These are phyloP conservation scores for Domatiomyces globalis DNA, from an alignment of 2,329 filamentous ascomycete species.

Conservation along the genomic window DNA sequence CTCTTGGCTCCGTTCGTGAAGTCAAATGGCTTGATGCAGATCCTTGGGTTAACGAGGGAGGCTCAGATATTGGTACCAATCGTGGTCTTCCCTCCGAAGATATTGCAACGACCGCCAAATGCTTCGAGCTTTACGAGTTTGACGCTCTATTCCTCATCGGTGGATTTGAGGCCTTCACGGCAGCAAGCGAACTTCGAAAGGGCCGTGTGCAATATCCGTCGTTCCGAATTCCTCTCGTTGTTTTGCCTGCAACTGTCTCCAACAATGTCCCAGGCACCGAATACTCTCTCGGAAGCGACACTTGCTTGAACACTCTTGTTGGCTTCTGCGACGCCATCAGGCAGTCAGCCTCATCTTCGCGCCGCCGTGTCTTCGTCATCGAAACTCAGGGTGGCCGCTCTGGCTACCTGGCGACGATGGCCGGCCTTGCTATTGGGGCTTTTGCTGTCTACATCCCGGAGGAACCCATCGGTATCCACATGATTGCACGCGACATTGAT, in stretches of 20 bases:
- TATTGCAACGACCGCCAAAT: constrained; percentile 64
- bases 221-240: constrained; percentile 81
- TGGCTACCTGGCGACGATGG: constrained; percentile 83
- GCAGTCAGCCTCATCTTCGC: constrained; percentile 86
- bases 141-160: constrained; percentile 86
- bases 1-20: constrained; percentile 65
- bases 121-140: constrained; percentile 75
- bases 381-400: constrained; percentile 93
- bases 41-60: constrained; percentile 87
- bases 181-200: constrained; percentile 72
- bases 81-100: constrained; percentile 81
- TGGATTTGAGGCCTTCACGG: constrained; percentile 92
- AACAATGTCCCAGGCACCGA: constrained; percentile 98
- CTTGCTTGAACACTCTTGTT: constrained; percentile 87
- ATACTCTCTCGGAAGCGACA: constrained; percentile 92
- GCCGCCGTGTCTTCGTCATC: constrained; percentile 89
- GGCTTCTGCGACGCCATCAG: constrained; percentile 95
- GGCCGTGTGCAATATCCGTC: constrained; percentile 64
- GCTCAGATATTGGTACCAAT: constrained; percentile 96
- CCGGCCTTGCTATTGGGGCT: constrained; percentile 81
- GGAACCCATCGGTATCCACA: constrained; percentile 85
- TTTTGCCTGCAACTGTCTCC: constrained; percentile 91
- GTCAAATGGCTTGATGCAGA: constrained; percentile 92
- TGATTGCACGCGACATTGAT: constrained; percentile 79
- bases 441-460: constrained; percentile 92